phyloP scores from a whole-genome alignment of 164 flowering plant genomes.

The Houttuynia cordata region DNA sequence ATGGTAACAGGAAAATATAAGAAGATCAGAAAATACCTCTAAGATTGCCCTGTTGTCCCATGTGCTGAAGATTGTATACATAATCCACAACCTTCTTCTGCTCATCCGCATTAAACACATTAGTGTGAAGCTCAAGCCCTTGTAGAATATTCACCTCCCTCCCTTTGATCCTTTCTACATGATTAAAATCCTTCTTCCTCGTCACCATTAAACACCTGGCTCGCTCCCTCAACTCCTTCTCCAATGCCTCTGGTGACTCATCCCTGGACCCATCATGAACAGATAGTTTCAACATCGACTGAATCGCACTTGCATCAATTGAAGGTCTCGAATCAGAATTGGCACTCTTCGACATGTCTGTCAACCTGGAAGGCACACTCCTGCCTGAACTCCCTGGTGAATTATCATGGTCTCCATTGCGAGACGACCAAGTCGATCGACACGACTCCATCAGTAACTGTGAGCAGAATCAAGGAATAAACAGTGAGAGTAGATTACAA shows the following conservation, averaged over 20 bases:
- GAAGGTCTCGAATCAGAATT: background rate
- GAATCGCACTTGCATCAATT: background rate
- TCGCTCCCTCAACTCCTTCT: slow-evolving; percentile 10
- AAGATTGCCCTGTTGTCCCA: slow-evolving; percentile 39
- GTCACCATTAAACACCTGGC: slow-evolving; percentile 21
- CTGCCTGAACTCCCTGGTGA: no score
- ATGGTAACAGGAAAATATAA: background rate
- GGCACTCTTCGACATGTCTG: no score
- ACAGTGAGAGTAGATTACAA: no score
- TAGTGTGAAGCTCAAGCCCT: slow-evolving; percentile 49
- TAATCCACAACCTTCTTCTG: slow-evolving; percentile 36
- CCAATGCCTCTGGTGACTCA: background rate
- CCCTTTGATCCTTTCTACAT: slow-evolving; percentile 28
- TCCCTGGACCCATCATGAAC: background rate
- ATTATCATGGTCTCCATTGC: no score
- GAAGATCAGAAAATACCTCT: slow-evolving; percentile 19
- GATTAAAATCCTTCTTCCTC: slow-evolving; percentile 32
- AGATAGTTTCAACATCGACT: background rate
- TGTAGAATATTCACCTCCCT: slow-evolving; percentile 26
- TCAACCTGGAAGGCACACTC: no score
- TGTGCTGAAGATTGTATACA: slow-evolving; percentile 21
- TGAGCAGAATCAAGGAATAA: no score
- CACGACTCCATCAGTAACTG: no score
- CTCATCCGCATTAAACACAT: slow-evolving; percentile 34
- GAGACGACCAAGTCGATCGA: no score